Evolutionary conservation across 2,329 filamentous ascomycete genomes (phyloP).

Genomic region (Penicillium sp.): DNA sequence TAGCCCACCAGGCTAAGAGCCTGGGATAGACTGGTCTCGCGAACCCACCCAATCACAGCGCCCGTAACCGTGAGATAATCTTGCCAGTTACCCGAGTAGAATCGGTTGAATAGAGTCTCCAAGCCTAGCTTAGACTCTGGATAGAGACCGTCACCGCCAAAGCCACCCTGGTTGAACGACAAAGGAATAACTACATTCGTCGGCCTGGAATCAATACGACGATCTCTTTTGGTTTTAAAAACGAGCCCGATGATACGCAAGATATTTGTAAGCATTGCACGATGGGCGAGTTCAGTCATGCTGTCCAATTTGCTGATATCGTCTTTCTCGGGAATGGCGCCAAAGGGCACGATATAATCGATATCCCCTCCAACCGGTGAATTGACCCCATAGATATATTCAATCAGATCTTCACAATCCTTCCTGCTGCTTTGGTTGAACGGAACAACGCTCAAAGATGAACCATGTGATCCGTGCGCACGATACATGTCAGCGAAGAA

Average conservation of each 20-base stretch:
- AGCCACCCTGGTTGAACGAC: constrained; percentile 96
- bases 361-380: constrained; percentile 92
- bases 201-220: constrained; percentile 88
- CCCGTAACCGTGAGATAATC: constrained; percentile 98
- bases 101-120: constrained; percentile 96
- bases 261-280: constrained; percentile 98
- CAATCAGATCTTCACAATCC: constrained; percentile 66
- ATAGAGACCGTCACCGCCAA: constrained; percentile 95
- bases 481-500: constrained; percentile 99
- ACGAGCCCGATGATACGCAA: constrained; percentile 84
- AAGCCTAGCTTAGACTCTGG: constrained; percentile 96
- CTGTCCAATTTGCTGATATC: constrained; percentile 95
- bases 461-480: constrained; percentile 85
- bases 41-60: constrained; percentile 98
- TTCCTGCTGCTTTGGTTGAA: constrained; percentile 98
- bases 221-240: constrained; percentile 82
- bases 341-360: constrained; percentile 92
- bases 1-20: constrained; percentile 97
- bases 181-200: constrained; percentile 94
- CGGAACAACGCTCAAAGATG: constrained; percentile 93
- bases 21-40: constrained; percentile 94
- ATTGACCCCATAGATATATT: constrained; percentile 98
- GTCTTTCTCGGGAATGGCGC: constrained; percentile 94
- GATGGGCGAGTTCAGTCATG: constrained; percentile 93
- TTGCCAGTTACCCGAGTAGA: constrained; percentile 95